Evolutionary conservation across 2,329 filamentous ascomycete genomes (phyloP).

Genomic region (Penicillium sclerotiorum): DNA sequence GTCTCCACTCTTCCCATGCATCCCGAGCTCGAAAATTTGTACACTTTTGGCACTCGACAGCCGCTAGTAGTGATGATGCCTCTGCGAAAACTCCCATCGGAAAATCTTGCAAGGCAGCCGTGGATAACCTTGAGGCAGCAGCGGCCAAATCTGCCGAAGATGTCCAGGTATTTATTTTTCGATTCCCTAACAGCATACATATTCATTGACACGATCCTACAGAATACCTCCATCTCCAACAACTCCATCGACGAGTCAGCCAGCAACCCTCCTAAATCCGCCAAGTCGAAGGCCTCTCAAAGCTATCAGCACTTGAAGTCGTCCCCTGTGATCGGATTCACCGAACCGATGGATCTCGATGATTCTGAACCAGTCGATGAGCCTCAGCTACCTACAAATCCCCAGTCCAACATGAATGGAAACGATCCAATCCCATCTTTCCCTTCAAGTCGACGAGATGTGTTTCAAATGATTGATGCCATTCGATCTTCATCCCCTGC

Average conservation of each 20-base stretch:
- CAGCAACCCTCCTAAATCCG: background rate
- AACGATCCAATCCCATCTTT: slow-evolving; percentile 65
- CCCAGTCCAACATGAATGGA: slow-evolving; percentile 51
- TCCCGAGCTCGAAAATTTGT: slow-evolving; percentile 56
- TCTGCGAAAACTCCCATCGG: slow-evolving; percentile 68
- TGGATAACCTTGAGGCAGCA: background rate
- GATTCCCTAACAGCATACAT: background rate
- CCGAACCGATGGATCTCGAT: slow-evolving; percentile 21
- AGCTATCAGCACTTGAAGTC: slow-evolving; percentile 24
- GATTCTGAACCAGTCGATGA: slow-evolving; percentile 35
- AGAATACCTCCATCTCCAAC: background rate
- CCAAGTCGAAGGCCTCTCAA: background rate
- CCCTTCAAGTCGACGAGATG: slow-evolving; percentile 68
- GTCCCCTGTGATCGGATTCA: slow-evolving; percentile 28
- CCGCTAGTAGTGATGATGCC: slow-evolving; percentile 62
- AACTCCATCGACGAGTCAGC: too few species aligned
- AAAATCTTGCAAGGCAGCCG: slow-evolving; percentile 51
- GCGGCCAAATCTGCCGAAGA: background rate
- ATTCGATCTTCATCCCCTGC: slow-evolving; percentile 56
- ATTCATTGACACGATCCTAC: background rate
- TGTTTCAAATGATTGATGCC: slow-evolving; percentile 67
- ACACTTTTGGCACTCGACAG: slow-evolving; percentile 67
- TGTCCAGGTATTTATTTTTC: slow-evolving; percentile 1
- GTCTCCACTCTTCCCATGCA: slow-evolving; percentile 56
- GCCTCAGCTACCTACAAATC: slow-evolving; percentile 30